Evolutionary conservation across 192 early-diverging fungal species (phyloP).

Genomic region (Coemansia sp.): DNA sequence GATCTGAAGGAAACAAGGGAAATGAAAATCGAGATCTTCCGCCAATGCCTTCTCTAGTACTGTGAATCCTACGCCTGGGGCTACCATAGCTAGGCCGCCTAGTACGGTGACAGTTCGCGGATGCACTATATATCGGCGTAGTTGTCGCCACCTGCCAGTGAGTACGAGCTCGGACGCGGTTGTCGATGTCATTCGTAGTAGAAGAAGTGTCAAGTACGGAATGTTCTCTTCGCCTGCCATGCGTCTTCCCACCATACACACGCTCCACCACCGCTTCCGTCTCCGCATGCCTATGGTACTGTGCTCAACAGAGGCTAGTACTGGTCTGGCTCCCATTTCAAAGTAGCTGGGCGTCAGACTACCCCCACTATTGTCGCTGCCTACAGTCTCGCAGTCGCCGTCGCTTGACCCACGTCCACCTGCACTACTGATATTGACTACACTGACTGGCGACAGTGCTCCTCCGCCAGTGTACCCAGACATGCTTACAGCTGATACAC

Average conservation of each 20-base stretch:
- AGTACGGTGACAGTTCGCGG: slow-evolving; percentile 17
- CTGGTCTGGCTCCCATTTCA: background rate
- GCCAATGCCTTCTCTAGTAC: slow-evolving; percentile 30
- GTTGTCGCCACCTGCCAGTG: background rate
- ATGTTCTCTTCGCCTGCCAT: slow-evolving; percentile 15
- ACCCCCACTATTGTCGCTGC: slow-evolving; percentile 9
- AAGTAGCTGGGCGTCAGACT: slow-evolving; percentile 8
- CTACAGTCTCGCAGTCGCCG: slow-evolving; percentile 15
- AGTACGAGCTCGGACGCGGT: slow-evolving; percentile 4
- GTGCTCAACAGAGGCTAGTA: background rate
- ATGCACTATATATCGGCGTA: slow-evolving; percentile 5
- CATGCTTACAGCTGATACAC: background rate
- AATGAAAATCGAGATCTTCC: slow-evolving; percentile 22
- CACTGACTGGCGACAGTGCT: background rate
- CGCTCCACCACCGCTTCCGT: background rate
- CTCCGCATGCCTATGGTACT: background rate
- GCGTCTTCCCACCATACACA: background rate
- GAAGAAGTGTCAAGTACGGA: slow-evolving; percentile 21
- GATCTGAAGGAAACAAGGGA: slow-evolving; percentile 34
- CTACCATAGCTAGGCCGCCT: slow-evolving; percentile 18
- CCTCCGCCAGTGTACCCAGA: background rate
- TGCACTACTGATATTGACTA: background rate
- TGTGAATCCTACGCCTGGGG: slow-evolving; percentile 5
- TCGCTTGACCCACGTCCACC: slow-evolving; percentile 20
- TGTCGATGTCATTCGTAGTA: slow-evolving; percentile 12